phyloP scores from a whole-genome alignment of 2,329 filamentous ascomycete genomes.

The Fusarium verticillioides region DNA sequence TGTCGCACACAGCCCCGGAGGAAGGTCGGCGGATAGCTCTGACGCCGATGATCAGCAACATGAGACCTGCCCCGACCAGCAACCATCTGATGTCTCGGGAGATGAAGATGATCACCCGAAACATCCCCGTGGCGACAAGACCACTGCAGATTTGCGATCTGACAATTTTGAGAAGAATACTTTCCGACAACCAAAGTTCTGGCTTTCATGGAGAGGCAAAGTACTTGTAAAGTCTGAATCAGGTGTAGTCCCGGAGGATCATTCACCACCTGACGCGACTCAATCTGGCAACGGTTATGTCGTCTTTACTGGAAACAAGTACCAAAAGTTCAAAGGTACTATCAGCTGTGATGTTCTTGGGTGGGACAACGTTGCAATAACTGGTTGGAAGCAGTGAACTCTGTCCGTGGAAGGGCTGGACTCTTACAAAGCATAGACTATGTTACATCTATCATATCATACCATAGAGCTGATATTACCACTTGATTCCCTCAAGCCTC shows the following conservation, averaged over 20 bases:
- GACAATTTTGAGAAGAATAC: conserved; percentile 24
- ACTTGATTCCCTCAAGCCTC: too few relatives aligned
- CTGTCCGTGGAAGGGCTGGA: background rate
- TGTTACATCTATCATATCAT: background rate
- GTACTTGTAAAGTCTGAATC: background rate
- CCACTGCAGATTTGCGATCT: background rate
- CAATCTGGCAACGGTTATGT: conserved; percentile 16
- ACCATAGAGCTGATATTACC: too few relatives aligned
- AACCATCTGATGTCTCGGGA: background rate
- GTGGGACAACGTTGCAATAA: background rate
- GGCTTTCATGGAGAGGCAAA: conserved; percentile 13
- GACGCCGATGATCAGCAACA: background rate
- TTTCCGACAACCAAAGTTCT: conserved; percentile 27
- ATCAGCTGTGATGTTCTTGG: background rate
- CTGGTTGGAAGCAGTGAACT: background rate
- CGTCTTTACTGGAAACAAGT: conserved; percentile 14
- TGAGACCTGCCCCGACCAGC: background rate
- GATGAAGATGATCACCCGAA: background rate
- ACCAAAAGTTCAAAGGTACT: conserved; percentile 2
- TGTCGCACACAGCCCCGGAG: too few relatives aligned
- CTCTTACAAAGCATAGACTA: background rate
- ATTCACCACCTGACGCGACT: background rate
- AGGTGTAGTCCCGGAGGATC: accelerated
- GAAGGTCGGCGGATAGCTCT: background rate
- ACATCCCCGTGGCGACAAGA: background rate